These are phyloP conservation scores for Entomortierella beljakovae DNA, from an alignment of 192 early-diverging fungal species.

Conservation along the genomic window DNA sequence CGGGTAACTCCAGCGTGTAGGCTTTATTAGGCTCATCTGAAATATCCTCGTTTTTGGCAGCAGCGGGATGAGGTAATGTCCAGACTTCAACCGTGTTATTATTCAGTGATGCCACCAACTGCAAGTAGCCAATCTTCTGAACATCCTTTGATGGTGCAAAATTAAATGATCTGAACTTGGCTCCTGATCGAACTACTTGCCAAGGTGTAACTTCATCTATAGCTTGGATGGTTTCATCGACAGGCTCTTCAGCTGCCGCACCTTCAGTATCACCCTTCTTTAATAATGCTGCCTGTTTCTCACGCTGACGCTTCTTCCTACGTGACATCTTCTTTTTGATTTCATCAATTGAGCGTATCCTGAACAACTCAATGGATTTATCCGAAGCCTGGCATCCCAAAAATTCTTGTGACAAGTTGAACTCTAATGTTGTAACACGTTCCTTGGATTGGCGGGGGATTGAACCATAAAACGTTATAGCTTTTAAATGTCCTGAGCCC, in stretches of 20 bases:
- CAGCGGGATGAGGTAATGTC: slow-evolving; percentile 66
- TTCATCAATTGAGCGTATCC: slow-evolving; percentile 80
- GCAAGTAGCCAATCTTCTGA: slow-evolving; percentile 58
- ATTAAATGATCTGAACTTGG: slow-evolving; percentile 87
- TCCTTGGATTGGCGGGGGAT: slow-evolving; percentile 86
- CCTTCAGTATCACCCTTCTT: slow-evolving; percentile 57
- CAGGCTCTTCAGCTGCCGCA: slow-evolving; percentile 55
- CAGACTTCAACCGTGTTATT: slow-evolving; percentile 91
- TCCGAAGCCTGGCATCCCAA: slow-evolving; percentile 86
- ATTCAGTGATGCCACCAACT: slow-evolving; percentile 78
- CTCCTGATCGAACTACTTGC: slow-evolving; percentile 76
- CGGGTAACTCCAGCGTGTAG: slow-evolving; percentile 82
- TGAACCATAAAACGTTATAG: slow-evolving; percentile 79
- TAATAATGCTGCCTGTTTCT: slow-evolving; percentile 70
- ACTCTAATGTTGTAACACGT: slow-evolving; percentile 80
- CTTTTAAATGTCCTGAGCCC: slow-evolving; percentile 62
- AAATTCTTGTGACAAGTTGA: slow-evolving; percentile 83
- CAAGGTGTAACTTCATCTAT: slow-evolving; percentile 84
- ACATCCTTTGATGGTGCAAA: slow-evolving; percentile 67
- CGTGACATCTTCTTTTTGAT: slow-evolving; percentile 87
- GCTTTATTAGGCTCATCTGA: slow-evolving; percentile 73
- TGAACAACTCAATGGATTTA: slow-evolving; percentile 86
- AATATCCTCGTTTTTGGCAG: slow-evolving; percentile 73
- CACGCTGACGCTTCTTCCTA: slow-evolving; percentile 79
- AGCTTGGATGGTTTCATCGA: slow-evolving; percentile 68